Conservation (phyloP, 1,139 yeast species). For the Dujonia santamariae region DNA sequence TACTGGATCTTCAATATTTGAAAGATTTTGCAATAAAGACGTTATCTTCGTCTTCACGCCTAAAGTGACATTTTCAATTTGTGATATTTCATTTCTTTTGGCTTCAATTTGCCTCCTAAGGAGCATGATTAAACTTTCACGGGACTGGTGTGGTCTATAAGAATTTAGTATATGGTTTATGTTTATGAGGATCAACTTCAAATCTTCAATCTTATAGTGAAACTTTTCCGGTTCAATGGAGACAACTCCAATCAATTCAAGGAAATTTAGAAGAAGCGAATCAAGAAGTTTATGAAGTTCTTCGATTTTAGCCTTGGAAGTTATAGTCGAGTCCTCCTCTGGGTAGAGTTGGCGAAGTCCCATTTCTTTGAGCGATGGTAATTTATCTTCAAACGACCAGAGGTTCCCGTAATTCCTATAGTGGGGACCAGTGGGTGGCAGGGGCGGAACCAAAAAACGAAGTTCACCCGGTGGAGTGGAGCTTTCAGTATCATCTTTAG, state of each 20-base stretch:
- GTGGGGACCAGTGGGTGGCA: constrained; percentile 53
- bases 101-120: constrained; percentile 60
- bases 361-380: constrained; percentile 63
- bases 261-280: constrained; percentile 65
- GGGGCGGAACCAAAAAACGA: constrained; percentile 62
- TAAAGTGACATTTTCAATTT: constrained; percentile 44
- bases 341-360: constrained; percentile 68
- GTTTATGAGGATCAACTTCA: constrained; percentile 72
- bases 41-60: constrained; percentile 43
- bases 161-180: constrained; percentile 82
- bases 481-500: constrained; percentile 7
- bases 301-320: constrained; percentile 53
- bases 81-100: constrained; percentile 50
- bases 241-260: constrained; percentile 74
- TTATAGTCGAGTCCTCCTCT: constrained; percentile 42
- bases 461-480: constrained; percentile 35
- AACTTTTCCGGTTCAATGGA: constrained; percentile 65
- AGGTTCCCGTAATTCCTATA: constrained; percentile 80
- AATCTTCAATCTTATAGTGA: constrained; percentile 64
- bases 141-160: constrained; percentile 84
- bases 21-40: constrained; percentile 17
- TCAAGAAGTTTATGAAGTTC: constrained; percentile 70
- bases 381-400: constrained; percentile 74
- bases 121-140: constrained; percentile 74
- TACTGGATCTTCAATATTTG: constrained; percentile 11